Evolutionary conservation across 805 yeast species (phyloP), one percentile per base, ranked within the genome.

Genomic region (Kodamaea nitidulidarum): DNA sequence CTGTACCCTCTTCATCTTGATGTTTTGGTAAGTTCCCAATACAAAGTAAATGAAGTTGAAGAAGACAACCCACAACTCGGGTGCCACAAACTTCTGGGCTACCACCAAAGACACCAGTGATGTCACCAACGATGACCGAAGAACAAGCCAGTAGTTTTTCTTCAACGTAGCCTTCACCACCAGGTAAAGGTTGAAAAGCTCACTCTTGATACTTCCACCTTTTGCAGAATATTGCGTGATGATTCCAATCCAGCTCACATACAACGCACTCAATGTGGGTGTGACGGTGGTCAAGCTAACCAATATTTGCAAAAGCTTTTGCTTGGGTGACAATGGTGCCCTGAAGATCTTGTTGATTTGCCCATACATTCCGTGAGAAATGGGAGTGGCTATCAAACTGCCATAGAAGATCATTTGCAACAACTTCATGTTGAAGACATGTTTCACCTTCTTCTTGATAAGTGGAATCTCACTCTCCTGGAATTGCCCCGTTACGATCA

Each of bases 31-130:
- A 1, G 86, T 80, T 1, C 84, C 84, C 41, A 80, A 59, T 4
- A 80, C 52, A 46, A 80, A 80, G 50, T 73, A 79, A 15, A 80
- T 74, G 22, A 76, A 45, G 47, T 72, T 74, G 60, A 78, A 78
- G 53, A 79, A 80, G 2, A 76, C 77, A 8, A 77, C 80, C 88
- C 88, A 81, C 21, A 73, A 60, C 49, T 79, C 76, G 1, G 81
- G 81, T 7, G 69, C 63, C 9, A 81, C 47, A 44, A 67, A 77
- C 37, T 64, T 73, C 52, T 81, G 88, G 4, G 85, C 84, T 21
- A 78, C 42, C 1, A 71, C 48, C 51, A 79, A 58, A 4, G 79
- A 71, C 2, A 73, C 49, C 9, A 77, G 71, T 26, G 78, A 72
- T 3, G 82, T 71, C n/a, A 71, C 46, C 61, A 78, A 69, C 1